Conservation (phyloP, 192 early-diverging fungal genomes). For the Spizellomyces sp. region DNA sequence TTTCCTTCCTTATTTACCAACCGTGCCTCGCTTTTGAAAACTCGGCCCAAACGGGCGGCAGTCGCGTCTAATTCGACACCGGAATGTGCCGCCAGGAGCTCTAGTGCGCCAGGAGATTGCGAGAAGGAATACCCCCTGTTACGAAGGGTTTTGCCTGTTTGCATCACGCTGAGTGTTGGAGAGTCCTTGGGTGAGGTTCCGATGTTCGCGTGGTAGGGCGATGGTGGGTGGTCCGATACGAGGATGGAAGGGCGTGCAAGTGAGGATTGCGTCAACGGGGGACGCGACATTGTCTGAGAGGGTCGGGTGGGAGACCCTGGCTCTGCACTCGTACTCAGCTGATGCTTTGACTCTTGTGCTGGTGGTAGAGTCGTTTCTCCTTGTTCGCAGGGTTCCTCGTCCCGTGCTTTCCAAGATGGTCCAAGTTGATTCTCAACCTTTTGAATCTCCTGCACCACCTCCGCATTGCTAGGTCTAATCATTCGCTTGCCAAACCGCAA, state of each 20-base stretch:
- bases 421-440: neutral
- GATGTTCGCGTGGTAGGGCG: neutral
- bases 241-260: too few species aligned
- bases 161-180: constrained; percentile 40
- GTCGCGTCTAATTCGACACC: neutral
- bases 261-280: too few species aligned
- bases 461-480: constrained; percentile 77
- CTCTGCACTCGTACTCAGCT: neutral
- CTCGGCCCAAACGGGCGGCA: neutral
- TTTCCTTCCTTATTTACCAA: neutral
- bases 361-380: constrained; percentile 1
- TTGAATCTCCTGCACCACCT: constrained; percentile 76
- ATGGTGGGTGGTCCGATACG: too few species aligned
- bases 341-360: constrained; percentile 5
- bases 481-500: constrained; percentile 69
- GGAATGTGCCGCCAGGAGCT: constrained; percentile 26
- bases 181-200: neutral
- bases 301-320: neutral
- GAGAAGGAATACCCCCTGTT: constrained; percentile 51
- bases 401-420: neutral
- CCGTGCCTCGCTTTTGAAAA: neutral
- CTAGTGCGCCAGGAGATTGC: constrained; percentile 42
- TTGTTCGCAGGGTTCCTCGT: neutral
- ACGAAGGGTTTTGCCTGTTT: constrained; percentile 38
- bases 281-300: too few species aligned